Conservation (phyloP, 192 early-diverging fungal species). For the Spizellomyces sp. region DNA sequence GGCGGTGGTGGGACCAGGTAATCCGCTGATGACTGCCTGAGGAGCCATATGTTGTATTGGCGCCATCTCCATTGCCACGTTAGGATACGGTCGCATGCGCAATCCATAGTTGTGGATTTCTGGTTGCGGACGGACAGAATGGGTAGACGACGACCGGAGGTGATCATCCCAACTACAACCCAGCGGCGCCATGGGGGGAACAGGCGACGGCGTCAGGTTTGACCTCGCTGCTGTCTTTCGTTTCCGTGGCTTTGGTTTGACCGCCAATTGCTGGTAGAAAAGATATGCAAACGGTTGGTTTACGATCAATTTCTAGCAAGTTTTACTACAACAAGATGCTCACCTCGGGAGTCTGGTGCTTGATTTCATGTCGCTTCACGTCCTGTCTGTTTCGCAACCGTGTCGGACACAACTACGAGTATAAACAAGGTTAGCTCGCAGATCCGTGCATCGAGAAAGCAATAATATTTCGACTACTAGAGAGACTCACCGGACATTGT, state of each 20-base stretch:
- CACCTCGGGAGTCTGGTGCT: slow-evolving; percentile 12
- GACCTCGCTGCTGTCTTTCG: slow-evolving; percentile 1
- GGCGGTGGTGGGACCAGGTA: too few species aligned
- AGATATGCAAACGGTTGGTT: too few species aligned
- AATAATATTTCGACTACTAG: background rate
- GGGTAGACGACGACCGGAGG: too few species aligned
- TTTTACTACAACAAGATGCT: background rate
- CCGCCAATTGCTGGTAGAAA: background rate
- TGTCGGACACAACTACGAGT: slow-evolving; percentile 16
- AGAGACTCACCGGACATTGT: slow-evolving; percentile 21
- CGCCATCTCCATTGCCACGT: too few species aligned
- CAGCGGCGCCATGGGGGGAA: too few species aligned
- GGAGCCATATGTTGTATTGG: too few species aligned
- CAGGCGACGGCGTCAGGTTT: too few species aligned
- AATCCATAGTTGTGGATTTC: too few species aligned
- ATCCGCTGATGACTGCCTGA: too few species aligned
- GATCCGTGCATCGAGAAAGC: slow-evolving; percentile 6
- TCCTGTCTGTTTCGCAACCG: slow-evolving; percentile 33
- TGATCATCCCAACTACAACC: too few species aligned
- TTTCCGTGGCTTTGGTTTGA: slow-evolving; percentile 1
- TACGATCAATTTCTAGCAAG: background rate
- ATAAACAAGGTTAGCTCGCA: background rate
- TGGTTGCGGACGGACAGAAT: too few species aligned
- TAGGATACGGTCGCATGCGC: too few species aligned
- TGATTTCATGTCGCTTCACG: slow-evolving; percentile 34